Evolutionary conservation across 83 land plant species (phyloP), one percentile per base, ranked within the genome.

Genomic region (Larix sibirica): DNA sequence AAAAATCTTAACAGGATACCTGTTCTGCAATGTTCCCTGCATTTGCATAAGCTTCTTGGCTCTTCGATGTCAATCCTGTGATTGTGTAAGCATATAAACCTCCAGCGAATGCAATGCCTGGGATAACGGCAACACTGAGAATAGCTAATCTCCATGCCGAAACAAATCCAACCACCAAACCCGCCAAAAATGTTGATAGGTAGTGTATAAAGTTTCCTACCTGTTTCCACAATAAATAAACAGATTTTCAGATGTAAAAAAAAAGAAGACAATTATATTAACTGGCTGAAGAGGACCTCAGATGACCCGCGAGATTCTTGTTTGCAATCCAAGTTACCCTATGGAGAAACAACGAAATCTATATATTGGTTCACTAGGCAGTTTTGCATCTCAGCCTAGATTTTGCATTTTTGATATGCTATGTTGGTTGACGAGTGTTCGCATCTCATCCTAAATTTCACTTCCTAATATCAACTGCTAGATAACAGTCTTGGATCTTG

Each of bases 21-120:
- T 95, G 94, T 69, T 95, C 97, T 12, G 97, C 97, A 78, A 93
- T 84, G 47, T 88, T 90, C 38, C 96, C 94, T n/a, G 97, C 96
- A 82, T 91, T 90, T 21, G 96, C 94, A 78, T 95, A 93, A 0
- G 97, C 92, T 77, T 95, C 93, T 3, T 92, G 89, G 84, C 97
- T 93, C 91, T 95, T 93, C 54, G 96, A 89, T 5, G 96, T 93
- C 75, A 93, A 90, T 13, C 91, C 90, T 12, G 96, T 93, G 71
- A 95, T 86, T 1, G 94, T 93, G 40, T 93, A 91, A 6, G 93
- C 94, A 78, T 93, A 93, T 58, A 93, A 76, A 7, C 92, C 97
- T 0, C 97, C 97, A 4, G 93, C 97, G 79, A 95, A 93, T 9
- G 95, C 97, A 47, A 95, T 95, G 3, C 92, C 92, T 0, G 96